Base-by-base conservation (phyloP, 2,329 filamentous ascomycete species). In the Aphanoascus verrucosus region DNA sequence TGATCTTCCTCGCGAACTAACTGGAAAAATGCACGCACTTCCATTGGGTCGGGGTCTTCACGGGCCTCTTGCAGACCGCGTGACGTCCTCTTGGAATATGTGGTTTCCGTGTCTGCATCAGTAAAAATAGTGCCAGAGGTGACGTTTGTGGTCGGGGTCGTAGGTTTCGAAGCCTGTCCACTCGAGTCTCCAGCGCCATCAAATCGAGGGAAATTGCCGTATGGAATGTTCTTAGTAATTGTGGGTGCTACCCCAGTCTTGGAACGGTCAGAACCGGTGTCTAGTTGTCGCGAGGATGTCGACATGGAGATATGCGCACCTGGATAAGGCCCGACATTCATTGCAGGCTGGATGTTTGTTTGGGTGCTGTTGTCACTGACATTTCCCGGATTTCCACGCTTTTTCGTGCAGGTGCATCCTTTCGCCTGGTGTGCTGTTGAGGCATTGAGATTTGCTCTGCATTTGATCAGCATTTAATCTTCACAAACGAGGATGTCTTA, bases 131-230 rank as follows among this genome's bases (percentile, higher is more conserved):
- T 41, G 34, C 38, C 47, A 4, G 47, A 23, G 17, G n/a, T 40
- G 7, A 45, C 31, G 12, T 28, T 37, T 7, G 54, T 53, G n/a
- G 49, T 50, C n/a, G 54, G 49, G 1, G 49, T 41, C 14, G 35
- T 52, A 14, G 50, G 20, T 19, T 53, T 48, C 9, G 31, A 17
- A 23, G 17, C 37, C 8, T 38, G 43, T 5, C 34, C 48, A 14
- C 32, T 28, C 19, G 41, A 34, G 44, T 64, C 62, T 15, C 55
- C 60, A n/a, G 61, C 52, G 8, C 65, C 64, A 50, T 67, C 66
- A 48, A 63, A 63, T 14, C 59, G 57, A 35, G 64, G 64, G 8
- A 67, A 55, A 47, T 61, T 62, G 1, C 61, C 65, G 7, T 40
- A 17, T 7, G 42, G 15, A 4, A 31, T 52, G 2, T 31, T 19